These are phyloP conservation scores for Aspergillus quadrilineatus DNA, from an alignment of 2,329 filamentous ascomycete genomes.

Conservation along the genomic window DNA sequence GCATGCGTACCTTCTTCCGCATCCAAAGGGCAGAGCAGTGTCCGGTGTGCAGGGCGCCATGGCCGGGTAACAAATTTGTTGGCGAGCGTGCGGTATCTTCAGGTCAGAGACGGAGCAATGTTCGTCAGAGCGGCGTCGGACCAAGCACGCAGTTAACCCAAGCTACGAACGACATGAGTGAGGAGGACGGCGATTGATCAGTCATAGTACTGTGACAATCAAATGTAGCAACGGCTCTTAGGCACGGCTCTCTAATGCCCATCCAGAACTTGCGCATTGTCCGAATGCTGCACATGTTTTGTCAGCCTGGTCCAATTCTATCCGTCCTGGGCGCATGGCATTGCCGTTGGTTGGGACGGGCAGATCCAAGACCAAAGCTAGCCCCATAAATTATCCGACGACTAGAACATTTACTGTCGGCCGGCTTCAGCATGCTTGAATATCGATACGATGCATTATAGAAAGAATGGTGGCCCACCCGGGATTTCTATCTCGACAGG, in stretches of 20 bases:
- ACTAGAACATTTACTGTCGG: too few species aligned
- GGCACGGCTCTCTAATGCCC: not conserved
- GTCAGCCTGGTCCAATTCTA: not conserved
- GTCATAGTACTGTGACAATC: not conserved
- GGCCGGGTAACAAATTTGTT: conserved; percentile 53
- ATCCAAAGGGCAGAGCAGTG: conserved; percentile 63
- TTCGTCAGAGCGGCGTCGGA: conserved; percentile 14
- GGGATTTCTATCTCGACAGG: not conserved
- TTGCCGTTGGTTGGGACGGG: too few species aligned
- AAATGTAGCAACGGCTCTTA: not conserved
- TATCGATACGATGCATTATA: not conserved
- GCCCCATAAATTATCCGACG: too few species aligned
- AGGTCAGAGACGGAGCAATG: conserved; percentile 21
- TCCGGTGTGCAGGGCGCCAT: conserved; percentile 55
- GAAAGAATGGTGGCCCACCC: not conserved
- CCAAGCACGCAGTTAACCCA: conserved; percentile 15
- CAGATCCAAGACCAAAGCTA: too few species aligned
- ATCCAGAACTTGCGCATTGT: not conserved
- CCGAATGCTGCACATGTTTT: not conserved
- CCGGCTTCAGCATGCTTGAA: too few species aligned
- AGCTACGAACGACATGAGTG: not conserved
- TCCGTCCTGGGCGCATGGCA: not conserved
- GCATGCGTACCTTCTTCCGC: conserved; percentile 71
- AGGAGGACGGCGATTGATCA: conserved; percentile 16
- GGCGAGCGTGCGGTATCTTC: conserved; percentile 49